A percentile compares a stretch with the other conserved stretches of the same genome.
Conservation (phyloP, 1,284 basidiomycete species). For the Fistulinella cinereoalba region DNA sequence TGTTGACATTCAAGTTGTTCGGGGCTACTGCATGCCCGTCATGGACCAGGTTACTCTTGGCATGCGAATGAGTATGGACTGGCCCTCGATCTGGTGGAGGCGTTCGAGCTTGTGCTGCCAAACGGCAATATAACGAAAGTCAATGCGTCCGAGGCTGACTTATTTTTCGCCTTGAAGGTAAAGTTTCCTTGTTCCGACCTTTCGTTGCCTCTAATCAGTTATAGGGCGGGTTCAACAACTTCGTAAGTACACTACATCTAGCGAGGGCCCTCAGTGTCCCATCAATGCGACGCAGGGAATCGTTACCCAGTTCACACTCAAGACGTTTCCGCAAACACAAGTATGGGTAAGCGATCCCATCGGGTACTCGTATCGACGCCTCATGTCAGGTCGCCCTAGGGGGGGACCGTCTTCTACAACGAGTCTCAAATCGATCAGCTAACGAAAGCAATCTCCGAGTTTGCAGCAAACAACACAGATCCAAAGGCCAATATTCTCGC, state of each 20-base stretch:
- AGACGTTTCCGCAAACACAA: conserved; percentile 50
- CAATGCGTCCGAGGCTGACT: conserved; percentile 39
- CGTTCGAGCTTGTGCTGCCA: conserved; percentile 50
- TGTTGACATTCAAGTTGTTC: background rate
- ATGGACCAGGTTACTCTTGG: conserved; percentile 50
- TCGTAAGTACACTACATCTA: conserved; percentile 38
- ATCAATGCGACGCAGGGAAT: conserved; percentile 47
- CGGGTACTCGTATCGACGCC: background rate
- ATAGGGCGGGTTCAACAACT: conserved; percentile 63
- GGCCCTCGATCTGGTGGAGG: conserved; percentile 47
- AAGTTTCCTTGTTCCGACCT: background rate
- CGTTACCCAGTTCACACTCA: conserved; percentile 56
- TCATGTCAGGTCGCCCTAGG: conserved; percentile 39
- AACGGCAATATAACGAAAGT: conserved; percentile 43
- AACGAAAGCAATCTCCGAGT: conserved; percentile 48
- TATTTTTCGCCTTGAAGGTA: conserved; percentile 51
- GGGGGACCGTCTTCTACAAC: conserved; percentile 50
- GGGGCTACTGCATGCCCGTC: no score
- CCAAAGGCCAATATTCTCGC: conserved; percentile 60
- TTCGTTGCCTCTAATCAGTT: conserved; percentile 8
- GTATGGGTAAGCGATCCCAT: conserved; percentile 51
- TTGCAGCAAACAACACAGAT: conserved; percentile 50
- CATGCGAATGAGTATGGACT: conserved; percentile 51
- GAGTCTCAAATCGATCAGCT: conserved; percentile 24
- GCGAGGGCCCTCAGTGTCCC: background rate